Evolutionary conservation across 2,329 filamentous ascomycete genomes (phyloP), one percentile per base, ranked within the genome.

Genomic region (Aspergillus fumigatus): DNA sequence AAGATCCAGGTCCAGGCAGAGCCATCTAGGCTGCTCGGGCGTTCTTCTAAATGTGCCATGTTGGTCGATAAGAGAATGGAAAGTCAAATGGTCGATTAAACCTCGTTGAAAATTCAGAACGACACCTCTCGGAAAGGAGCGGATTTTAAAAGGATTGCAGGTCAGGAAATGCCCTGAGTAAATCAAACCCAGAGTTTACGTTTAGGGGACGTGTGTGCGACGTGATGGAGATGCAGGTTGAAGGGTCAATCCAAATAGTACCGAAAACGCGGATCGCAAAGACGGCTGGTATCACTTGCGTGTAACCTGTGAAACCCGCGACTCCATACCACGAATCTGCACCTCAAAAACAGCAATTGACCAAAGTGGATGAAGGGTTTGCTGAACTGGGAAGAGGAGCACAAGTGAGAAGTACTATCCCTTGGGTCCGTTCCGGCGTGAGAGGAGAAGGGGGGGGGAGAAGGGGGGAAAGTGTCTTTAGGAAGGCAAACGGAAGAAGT

Each of bases 1-100:
- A 85, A 75, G 58, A 85, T 82, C 79, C 81, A 79, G 58, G 76
- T 71, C 67, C 80, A 73, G 25, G 74, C 71, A 40, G 74, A 72
- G 59, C 75, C 77, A 62, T 77, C 72, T 7, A 70, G 69, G 55
- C 55, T 57, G 53, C 66, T 62, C 50, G 62, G 55, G 14, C 52
- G 49, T 53, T 67, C 58, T 43, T 61, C 57, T 17, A 55, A 50
- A 27, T 61, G 54, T 25, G 60, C 55, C 62, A 66, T 64, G 25
- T 26, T 51, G 10, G 56, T 29, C 26, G 52, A 40, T 38, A 21
- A 52, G 41, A 48, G 27, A 52, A 48, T 17, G 45, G 35, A 51
- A 43, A n/a, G 43, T 49, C 47, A 29, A 21, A 35, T 35, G 23
- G 35, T 26, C 32, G 53, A 55, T 49, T 17, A 48, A 47, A 27